phyloP scores from a whole-genome alignment of 2,329 filamentous ascomycete genomes.

The Claviceps humidiphila region DNA sequence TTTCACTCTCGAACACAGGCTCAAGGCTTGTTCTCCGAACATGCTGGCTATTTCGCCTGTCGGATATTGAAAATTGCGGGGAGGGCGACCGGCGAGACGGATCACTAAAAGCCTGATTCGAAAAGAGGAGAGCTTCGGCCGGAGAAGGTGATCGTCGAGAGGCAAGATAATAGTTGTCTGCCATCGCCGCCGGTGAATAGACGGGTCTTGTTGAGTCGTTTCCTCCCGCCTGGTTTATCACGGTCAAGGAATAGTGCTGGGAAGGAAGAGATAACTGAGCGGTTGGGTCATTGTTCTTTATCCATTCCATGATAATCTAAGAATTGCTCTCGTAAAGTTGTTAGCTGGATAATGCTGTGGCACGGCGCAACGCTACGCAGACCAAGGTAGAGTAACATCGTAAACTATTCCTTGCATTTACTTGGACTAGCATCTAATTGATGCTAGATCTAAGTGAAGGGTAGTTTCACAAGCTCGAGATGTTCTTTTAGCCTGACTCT shows the following conservation, averaged over 20 bases:
- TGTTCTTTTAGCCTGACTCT: neutral
- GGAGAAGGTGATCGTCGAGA: constrained; percentile 1
- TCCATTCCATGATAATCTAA: neutral
- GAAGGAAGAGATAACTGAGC: neutral
- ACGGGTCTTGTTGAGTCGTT: neutral
- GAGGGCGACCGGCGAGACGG: constrained; percentile 2
- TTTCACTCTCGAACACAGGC: constrained; percentile 4
- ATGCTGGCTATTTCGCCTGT: constrained; percentile 1
- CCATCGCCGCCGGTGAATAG: neutral
- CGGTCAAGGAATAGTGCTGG: neutral
- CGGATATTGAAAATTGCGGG: constrained; percentile 1
- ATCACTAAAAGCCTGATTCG: neutral
- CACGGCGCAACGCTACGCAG: neutral
- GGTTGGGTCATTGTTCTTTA: neutral
- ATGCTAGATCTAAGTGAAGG: neutral
- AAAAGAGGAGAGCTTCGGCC: neutral
- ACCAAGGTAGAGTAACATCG: constrained; percentile 2
- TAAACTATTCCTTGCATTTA: neutral
- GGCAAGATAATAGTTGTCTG: neutral
- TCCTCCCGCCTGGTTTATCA: neutral
- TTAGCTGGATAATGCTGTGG: neutral
- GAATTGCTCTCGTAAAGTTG: neutral
- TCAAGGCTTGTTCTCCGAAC: constrained; percentile 2
- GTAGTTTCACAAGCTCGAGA: neutral
- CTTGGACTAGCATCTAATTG: neutral